Evolutionary conservation across 768 basidiomycete genomes (phyloP).

Genomic region (Tylopilus rubrobrunneus): DNA sequence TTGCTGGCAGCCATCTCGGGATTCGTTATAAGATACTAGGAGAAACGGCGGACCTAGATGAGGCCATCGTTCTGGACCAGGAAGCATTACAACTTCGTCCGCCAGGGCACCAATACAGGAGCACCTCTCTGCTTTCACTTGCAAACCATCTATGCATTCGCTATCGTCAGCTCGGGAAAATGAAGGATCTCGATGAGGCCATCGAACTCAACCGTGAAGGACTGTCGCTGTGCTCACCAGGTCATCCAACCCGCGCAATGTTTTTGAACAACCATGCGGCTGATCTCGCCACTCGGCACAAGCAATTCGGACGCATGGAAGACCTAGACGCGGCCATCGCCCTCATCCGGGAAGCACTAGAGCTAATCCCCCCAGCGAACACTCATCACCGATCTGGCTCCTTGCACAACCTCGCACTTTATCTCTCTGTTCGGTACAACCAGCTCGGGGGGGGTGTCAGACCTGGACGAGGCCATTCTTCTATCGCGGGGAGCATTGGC

Average conservation of each 20-base stretch:
- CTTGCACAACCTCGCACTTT: background rate
- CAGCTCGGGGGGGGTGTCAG: background rate
- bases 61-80: background rate
- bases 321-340: background rate
- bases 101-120: background rate
- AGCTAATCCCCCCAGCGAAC: background rate
- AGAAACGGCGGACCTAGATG: background rate
- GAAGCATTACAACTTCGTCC: background rate
- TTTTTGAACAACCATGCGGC: background rate
- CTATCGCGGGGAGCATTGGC: background rate
- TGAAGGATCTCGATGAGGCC: background rate
- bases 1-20: background rate
- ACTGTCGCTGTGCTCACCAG: background rate
- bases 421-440: background rate
- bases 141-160: background rate
- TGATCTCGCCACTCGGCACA: background rate
- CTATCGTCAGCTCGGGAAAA: background rate
- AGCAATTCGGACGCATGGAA: background rate
- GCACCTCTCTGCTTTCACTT: background rate
- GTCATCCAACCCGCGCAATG: background rate
- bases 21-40: background rate
- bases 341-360: background rate
- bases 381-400: background rate
- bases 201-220: background rate
- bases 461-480: background rate